Evolutionary conservation across 345 rosid species (phyloP), one percentile per base, ranked within the genome.

Genomic region (Eucalyptus grandis): DNA sequence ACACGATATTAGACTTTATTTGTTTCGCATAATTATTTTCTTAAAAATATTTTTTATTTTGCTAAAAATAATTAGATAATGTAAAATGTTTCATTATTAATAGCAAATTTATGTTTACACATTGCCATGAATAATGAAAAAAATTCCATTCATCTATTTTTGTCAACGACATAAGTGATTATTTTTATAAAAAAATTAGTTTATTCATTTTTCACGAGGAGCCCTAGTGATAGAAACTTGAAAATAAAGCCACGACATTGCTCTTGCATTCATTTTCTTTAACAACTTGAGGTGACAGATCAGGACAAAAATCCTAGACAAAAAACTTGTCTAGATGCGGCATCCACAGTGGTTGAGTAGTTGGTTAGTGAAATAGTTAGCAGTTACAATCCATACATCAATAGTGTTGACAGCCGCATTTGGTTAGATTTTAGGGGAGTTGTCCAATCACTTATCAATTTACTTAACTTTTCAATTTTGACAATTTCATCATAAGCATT

Each of bases 401-500:
- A 19, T 34, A 72, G 27, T 37, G 46, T 19, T 19, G 81, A 40
- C 26, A 24, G 46, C 8, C 4, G 5, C 43, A 72, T 34, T 37
- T 72, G 26, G 82, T 34, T 11, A 11, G 12, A 11, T 9, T 37
- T 10, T 40, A 37, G 26, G 14, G 14, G 21, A 34, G 37, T 40
- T 72, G 6, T 19, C 27, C 26, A 10, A 34, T 72, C 14, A 37
- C 8, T 72, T 21, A 24, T 72, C 24, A 17, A 69, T 69, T 17
- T 15, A 17, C 21, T 34, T 31, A 69, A 1, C 24, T 69, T 69
- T 9, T 69, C 13, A 72, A 17, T 17, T 72, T 34, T 34, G 44
- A 2, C 13, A 17, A 72, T 34, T 37, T 34, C 0, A 3, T 17
- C 44, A 1, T 19, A 9, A 9, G 5, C 2, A 9, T 17, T 34